Conservation (phyloP, 805 yeast genomes). For the Lipomyces chichibuensis region DNA sequence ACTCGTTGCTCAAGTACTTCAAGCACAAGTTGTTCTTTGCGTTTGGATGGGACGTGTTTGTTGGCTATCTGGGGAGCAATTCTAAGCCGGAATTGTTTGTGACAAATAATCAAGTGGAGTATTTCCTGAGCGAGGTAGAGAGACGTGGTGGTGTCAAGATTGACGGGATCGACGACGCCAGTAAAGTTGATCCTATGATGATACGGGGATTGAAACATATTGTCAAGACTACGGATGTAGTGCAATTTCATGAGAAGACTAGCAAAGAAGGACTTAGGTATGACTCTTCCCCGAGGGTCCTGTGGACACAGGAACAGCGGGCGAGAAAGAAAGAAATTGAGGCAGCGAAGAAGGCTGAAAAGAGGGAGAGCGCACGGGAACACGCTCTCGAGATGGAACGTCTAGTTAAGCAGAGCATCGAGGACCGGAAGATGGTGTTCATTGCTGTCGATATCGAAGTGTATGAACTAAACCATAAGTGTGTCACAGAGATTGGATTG, state of each 20-base stretch:
- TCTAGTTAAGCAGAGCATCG: constrained; percentile 1
- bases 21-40: constrained; percentile 2
- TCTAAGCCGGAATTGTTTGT: constrained; percentile 4
- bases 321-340: background rate
- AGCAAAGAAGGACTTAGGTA: background rate
- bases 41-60: constrained; percentile 16
- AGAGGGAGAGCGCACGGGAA: background rate
- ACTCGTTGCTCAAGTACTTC: background rate
- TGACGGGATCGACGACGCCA: background rate
- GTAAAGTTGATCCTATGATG: background rate
- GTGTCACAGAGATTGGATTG: constrained; percentile 24
- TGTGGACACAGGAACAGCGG: constrained; percentile 1
- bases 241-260: background rate
- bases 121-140: background rate
- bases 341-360: constrained; percentile 6
- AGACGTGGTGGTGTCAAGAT: background rate
- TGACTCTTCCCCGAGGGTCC: background rate
- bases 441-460: constrained; percentile 25
- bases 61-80: background rate
- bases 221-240: background rate
- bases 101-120: constrained; percentile 5
- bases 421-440: constrained; percentile 11
- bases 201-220: background rate
- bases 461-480: constrained; percentile 11
- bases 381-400: constrained; percentile 6